Conservation (phyloP, 352 stramenopile species). For the Phytophthora pini region DNA sequence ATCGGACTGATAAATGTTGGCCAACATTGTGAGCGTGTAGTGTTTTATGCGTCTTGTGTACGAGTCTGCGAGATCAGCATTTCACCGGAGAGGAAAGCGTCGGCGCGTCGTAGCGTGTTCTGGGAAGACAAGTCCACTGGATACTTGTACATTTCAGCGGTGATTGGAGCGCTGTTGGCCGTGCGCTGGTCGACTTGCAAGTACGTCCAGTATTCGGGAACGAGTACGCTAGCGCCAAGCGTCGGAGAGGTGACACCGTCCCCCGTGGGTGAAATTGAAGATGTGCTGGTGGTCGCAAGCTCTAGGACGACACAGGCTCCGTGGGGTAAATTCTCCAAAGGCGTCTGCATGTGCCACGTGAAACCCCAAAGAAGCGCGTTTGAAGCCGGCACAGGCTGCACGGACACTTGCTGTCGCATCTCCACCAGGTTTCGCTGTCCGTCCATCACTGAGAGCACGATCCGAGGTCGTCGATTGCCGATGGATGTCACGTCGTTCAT, state of each 20-base stretch:
- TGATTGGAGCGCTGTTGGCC: constrained; percentile 71
- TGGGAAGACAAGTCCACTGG: constrained; percentile 80
- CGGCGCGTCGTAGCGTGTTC: constrained; percentile 62
- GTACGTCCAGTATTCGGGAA: constrained; percentile 86
- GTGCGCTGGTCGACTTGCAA: constrained; percentile 84
- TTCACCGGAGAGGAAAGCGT: constrained; percentile 80
- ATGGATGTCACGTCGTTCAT: constrained; percentile 61
- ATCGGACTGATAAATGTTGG: neutral
- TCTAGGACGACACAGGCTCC: constrained; percentile 77
- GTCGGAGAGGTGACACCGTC: constrained; percentile 27
- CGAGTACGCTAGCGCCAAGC: constrained; percentile 49
- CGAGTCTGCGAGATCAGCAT: constrained; percentile 69
- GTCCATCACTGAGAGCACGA: constrained; percentile 79
- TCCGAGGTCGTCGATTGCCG: constrained; percentile 51
- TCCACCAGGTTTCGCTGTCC: constrained; percentile 71
- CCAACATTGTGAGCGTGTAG: neutral
- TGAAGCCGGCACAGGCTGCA: constrained; percentile 63
- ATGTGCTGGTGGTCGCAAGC: constrained; percentile 65
- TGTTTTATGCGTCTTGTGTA: constrained; percentile 19
- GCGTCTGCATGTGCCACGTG: constrained; percentile 94
- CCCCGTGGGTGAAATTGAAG: constrained; percentile 48
- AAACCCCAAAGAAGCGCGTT: constrained; percentile 82
- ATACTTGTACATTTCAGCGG: constrained; percentile 87
- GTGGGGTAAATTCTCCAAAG: constrained; percentile 90
- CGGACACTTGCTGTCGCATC: constrained; percentile 78